Conservation (phyloP, 2,329 filamentous ascomycete species). For the Emmonsia crescens region DNA sequence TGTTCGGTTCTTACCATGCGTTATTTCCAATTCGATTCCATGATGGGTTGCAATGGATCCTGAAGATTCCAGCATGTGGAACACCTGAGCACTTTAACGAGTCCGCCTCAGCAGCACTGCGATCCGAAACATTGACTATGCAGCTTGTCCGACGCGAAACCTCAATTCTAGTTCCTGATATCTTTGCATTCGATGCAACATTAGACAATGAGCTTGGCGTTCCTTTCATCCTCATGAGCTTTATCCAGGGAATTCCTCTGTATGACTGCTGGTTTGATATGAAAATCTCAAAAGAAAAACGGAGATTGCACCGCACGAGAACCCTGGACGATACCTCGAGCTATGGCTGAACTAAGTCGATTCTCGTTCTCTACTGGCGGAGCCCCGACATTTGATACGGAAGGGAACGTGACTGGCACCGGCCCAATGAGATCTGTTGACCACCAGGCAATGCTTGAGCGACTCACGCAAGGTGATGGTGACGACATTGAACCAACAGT, state of each 20-base stretch:
- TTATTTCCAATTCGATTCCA: constrained; percentile 16
- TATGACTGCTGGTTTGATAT: constrained; percentile 22
- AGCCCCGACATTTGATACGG: constrained; percentile 7
- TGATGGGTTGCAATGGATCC: constrained; percentile 15
- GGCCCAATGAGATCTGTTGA: constrained; percentile 2
- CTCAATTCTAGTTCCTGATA: constrained; percentile 21
- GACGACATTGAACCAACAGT: constrained; percentile 1
- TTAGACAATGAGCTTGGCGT: constrained; percentile 16
- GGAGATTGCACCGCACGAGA: constrained; percentile 8
- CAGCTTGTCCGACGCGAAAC: constrained; percentile 20
- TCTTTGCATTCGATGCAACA: constrained; percentile 19
- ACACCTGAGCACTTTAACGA: constrained; percentile 14
- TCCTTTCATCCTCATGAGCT: constrained; percentile 21
- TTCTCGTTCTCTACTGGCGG: constrained; percentile 12
- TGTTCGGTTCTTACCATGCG: constrained; percentile 17
- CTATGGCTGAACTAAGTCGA: constrained; percentile 16
- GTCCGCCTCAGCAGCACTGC: constrained; percentile 11
- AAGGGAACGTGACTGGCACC: constrained; percentile 7
- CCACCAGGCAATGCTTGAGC: constrained; percentile 3
- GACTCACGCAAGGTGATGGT: neutral
- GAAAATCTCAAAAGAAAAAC: neutral
- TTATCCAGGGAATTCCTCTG: constrained; percentile 16
- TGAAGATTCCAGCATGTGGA: constrained; percentile 17
- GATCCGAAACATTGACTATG: constrained; percentile 22
- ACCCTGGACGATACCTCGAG: constrained; percentile 13